Evolutionary conservation across 2,329 filamentous ascomycete genomes (phyloP).

Genomic region (Aurifilum marmelostoma): DNA sequence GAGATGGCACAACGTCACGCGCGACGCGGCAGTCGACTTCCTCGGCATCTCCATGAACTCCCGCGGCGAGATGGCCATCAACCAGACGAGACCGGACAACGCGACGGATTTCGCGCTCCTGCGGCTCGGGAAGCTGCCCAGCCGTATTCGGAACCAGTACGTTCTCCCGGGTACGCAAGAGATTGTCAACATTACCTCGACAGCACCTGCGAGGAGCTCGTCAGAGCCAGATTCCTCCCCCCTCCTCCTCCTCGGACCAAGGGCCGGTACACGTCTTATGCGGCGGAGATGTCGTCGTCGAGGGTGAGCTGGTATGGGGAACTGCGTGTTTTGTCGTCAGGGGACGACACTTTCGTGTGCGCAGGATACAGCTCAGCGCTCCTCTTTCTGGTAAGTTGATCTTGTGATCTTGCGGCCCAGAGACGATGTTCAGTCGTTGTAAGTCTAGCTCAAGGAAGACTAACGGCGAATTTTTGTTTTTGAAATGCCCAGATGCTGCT

Average conservation of each 20-base stretch:
- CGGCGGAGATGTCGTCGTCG: constrained; percentile 5
- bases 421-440: too few species aligned
- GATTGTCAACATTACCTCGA: constrained; percentile 15
- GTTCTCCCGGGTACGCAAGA: constrained; percentile 9
- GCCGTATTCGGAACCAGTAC: constrained; percentile 14
- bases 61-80: constrained; percentile 23
- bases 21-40: constrained; percentile 24
- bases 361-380: constrained; percentile 17
- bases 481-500: neutral
- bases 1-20: constrained; percentile 19
- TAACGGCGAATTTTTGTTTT: neutral
- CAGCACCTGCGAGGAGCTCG: constrained; percentile 15
- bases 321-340: constrained; percentile 20
- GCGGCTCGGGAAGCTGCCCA: constrained; percentile 19
- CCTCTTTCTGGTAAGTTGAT: constrained; percentile 15
- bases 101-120: constrained; percentile 23
- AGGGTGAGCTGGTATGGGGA: constrained; percentile 24
- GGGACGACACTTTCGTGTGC: constrained; percentile 22
- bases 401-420: too few species aligned
- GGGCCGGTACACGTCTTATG: constrained; percentile 17
- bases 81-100: constrained; percentile 16
- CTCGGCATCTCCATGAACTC: constrained; percentile 25
- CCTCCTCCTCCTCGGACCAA: constrained; percentile 13
- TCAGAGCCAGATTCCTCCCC: neutral
- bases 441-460: neutral